Evolutionary conservation across 768 basidiomycete genomes (phyloP), one percentile per base, ranked within the genome.

Genomic region (Tulasnella sp.): DNA sequence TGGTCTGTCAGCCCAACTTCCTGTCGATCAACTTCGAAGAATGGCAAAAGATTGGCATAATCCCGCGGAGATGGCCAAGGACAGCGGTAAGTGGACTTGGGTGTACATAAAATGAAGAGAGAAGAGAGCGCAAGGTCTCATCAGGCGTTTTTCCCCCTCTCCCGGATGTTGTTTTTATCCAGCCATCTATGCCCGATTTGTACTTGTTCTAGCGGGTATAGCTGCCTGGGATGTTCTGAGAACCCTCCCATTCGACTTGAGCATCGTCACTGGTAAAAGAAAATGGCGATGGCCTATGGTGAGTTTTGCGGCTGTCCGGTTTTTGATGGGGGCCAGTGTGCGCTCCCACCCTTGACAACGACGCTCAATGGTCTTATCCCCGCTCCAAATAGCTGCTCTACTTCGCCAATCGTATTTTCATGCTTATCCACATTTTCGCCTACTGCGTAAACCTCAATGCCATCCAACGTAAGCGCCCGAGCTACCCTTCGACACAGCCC

Each of bases 261-360:
- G 71, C 71, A 79, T 79, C 71, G 24, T 79, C 2, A 46, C n/a
- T 24, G 78, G 78, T 34, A 72, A 79, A 40, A 40, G 78, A 34
- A 79, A 73, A 39, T 79, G 78, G 78, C 16, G 78, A 10, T 79
- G 78, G 78, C 78, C 78, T 8, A 79, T 79, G 78, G 78, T 79
- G 31, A 73, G 77, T 44, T n/a, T n/a, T 14, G 14, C 18, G 38
- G 39, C 10, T 21, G 8, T 19, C n/a, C 52, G n/a, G n/a, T n/a
- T n/a, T n/a, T n/a, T 10, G 52, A 73, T 38, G 7, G 24, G n/a
- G 21, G 21, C 71, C 52, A n/a, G 24, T 52, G n/a, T 10, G 21
- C n/a, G 7, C n/a, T n/a, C 52, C 9, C 12, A n/a, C n/a, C n/a
- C 52, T 52, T 52, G 24, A 24, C 52, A n/a, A 24, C 52, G 8